Conservation (phyloP, 2,329 filamentous ascomycete species). For the Pseudocercospora fijiensis region DNA sequence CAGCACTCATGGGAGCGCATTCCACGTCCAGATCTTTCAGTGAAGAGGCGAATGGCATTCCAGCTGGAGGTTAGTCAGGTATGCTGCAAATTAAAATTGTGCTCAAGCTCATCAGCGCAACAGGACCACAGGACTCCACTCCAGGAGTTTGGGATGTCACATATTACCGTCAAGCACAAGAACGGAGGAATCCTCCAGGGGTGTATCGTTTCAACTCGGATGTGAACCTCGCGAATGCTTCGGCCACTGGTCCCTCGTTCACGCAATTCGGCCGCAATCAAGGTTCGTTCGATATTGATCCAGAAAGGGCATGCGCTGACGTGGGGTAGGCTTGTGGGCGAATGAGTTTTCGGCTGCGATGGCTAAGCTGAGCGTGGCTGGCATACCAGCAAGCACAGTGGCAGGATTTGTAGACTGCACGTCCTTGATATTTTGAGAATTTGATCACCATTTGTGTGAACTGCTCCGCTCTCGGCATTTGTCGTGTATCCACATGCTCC, state of each 20-base stretch:
- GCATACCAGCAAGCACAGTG: conserved; percentile 21
- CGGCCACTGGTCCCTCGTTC: conserved; percentile 14
- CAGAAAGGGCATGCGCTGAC: neutral
- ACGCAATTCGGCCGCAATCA: conserved; percentile 15
- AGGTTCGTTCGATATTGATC: neutral
- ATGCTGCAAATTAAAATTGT: conserved; percentile 44
- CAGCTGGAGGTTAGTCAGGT: conserved; percentile 39
- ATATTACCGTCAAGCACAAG: conserved; percentile 47
- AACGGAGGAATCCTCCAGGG: conserved; percentile 16
- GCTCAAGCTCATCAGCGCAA: neutral
- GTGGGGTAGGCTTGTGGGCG: conserved; percentile 13
- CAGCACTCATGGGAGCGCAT: conserved; percentile 57
- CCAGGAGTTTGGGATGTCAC: conserved; percentile 47
- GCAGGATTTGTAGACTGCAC: conserved; percentile 28
- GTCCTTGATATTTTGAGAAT: neutral
- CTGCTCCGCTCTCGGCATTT: too few relatives aligned
- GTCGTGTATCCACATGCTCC: too few relatives aligned
- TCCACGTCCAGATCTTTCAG: conserved; percentile 49
- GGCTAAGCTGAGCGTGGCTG: conserved; percentile 27
- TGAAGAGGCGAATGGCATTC: conserved; percentile 24
- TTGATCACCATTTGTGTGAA: neutral
- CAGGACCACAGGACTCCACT: conserved; percentile 5
- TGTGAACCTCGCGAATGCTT: conserved; percentile 29
- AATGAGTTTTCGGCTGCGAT: conserved; percentile 24
- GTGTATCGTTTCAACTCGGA: conserved; percentile 37